Base-by-base conservation (phyloP, 148 eudicot species). In the Rheum nobile region DNA sequence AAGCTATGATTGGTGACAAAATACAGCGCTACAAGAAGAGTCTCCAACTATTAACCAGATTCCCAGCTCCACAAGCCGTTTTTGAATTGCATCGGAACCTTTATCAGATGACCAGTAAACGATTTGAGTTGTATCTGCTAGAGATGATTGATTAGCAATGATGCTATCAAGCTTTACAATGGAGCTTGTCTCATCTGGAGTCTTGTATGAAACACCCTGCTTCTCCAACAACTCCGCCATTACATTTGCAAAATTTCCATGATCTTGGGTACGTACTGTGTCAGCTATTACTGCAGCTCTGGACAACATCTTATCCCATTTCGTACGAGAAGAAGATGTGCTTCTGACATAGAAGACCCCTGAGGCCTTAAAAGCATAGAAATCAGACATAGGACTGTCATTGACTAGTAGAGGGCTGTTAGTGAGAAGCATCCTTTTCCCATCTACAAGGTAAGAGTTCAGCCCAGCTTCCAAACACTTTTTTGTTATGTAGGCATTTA, bases 31-130 rank as follows among this genome's bases (percentile, higher is more conserved):
- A 78, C 98, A 95, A 22, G 96, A 87, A 50, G 75, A 77, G 11
- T 91, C 93, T 26, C 78, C 74, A 80, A 91, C 96, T 28, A 95
- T 81, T 46, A 80, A 74, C 98, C 98, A 95, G 81, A 88, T 9
- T 48, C 88, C 88, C 16, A 86, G 54, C 70, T 77, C 77, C 74
- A 75, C 80, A 63, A 95, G 93, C 32, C 65, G 76, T 37, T 82
- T 85, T 72, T 57, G 81, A 72, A 95, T 65, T 65, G 76, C 42
- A 74, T 81, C 85, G 24, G 59, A 50, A 77, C 76, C 84, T 74
- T 75, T 80, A 32, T 78, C 82, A 57, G 87, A 74, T 17, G 87
- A 82, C 98, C 98, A 91, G 43, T 81, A 83, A 28, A 85, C 68
- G 77, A 85, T 76, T 80, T 86, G 86, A 21, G 75, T 71, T 31